These are phyloP conservation scores for Venturia nashicola DNA, from an alignment of 2,329 filamentous ascomycete species.

Conservation along the genomic window DNA sequence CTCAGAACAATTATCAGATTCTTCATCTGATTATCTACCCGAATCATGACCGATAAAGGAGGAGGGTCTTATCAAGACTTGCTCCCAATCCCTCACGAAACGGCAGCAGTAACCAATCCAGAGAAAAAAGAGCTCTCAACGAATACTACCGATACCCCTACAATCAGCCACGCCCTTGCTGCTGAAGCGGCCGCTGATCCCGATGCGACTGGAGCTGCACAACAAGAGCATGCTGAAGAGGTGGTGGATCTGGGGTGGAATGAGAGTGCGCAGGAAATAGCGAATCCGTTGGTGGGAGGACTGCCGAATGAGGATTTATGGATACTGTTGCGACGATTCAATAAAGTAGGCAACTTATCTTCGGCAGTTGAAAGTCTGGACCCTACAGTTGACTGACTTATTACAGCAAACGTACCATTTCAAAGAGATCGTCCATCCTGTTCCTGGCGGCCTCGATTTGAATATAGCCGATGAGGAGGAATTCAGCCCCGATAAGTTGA, in stretches of 20 bases:
- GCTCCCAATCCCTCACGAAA: constrained; percentile 21
- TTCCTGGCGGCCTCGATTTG: constrained; percentile 60
- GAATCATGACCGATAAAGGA: not conserved
- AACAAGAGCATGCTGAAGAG: constrained; percentile 28
- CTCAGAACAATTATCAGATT: not conserved
- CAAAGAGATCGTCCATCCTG: constrained; percentile 48
- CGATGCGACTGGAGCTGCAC: constrained; percentile 31
- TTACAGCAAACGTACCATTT: constrained; percentile 54
- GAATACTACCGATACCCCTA: constrained; percentile 29
- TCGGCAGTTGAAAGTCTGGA: not conserved
- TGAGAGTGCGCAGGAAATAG: constrained; percentile 42
- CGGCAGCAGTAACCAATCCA: constrained; percentile 18
- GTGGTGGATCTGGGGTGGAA: constrained; percentile 61
- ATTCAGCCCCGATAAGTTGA: constrained; percentile 73
- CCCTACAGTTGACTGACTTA: not conserved
- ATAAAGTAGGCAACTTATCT: constrained; percentile 42
- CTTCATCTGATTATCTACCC: not conserved
- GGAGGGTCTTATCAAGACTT: constrained; percentile 14
- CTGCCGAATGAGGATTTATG: constrained; percentile 62
- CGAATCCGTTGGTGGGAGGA: constrained; percentile 51
- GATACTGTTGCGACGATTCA: constrained; percentile 59
- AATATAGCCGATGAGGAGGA: constrained; percentile 74
- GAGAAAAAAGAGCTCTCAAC: constrained; percentile 18
- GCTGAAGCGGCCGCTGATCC: constrained; percentile 26
- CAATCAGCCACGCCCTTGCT: constrained; percentile 35